Percentiles rank a stretch among this genome's conserved stretches.
These are phyloP conservation scores for Cadophora luteo-olivacea DNA, from an alignment of 2,329 filamentous ascomycete species.

Conservation along the genomic window DNA sequence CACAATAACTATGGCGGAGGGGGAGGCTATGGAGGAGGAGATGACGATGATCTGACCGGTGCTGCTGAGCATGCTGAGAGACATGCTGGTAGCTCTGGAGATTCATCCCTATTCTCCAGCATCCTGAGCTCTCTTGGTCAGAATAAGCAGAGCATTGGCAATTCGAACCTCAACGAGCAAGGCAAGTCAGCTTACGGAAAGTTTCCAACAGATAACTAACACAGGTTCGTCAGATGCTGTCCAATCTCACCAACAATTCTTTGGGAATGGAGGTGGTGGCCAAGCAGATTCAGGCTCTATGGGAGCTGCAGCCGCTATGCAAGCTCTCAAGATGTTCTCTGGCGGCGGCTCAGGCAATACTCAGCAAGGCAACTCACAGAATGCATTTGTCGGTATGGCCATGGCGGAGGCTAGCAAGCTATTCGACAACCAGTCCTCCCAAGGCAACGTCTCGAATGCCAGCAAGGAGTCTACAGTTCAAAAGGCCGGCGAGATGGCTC, in stretches of 20 bases:
- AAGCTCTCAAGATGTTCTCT: slow-evolving; percentile 81
- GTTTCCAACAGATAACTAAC: background rate
- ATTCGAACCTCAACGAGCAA: slow-evolving; percentile 64
- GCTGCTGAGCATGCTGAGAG: slow-evolving; percentile 61
- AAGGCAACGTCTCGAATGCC: slow-evolving; percentile 61
- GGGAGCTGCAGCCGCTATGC: slow-evolving; percentile 79
- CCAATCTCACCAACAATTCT: slow-evolving; percentile 77
- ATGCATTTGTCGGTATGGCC: slow-evolving; percentile 81
- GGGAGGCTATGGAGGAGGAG: slow-evolving; percentile 45
- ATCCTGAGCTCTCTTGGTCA: slow-evolving; percentile 62
- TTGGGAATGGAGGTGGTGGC: slow-evolving; percentile 57
- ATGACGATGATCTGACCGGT: slow-evolving; percentile 58
- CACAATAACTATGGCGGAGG: slow-evolving; percentile 33
- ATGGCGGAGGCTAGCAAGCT: slow-evolving; percentile 86
- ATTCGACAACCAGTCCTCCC: slow-evolving; percentile 63
- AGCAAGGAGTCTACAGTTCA: slow-evolving; percentile 84
- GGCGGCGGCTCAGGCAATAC: slow-evolving; percentile 55
- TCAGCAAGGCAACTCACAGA: slow-evolving; percentile 65
- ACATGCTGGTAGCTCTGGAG: slow-evolving; percentile 57
- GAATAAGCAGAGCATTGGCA: slow-evolving; percentile 55
- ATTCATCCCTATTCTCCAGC: slow-evolving; percentile 58
- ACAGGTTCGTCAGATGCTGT: slow-evolving; percentile 62
- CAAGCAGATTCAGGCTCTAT: slow-evolving; percentile 58
- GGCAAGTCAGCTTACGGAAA: slow-evolving; percentile 35
- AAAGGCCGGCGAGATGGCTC: slow-evolving; percentile 81